Percentiles rank a stretch among this genome's conserved stretches.
Evolutionary conservation across 2,329 filamentous ascomycete genomes (phyloP).

Genomic region (Byssochlamys sp.): DNA sequence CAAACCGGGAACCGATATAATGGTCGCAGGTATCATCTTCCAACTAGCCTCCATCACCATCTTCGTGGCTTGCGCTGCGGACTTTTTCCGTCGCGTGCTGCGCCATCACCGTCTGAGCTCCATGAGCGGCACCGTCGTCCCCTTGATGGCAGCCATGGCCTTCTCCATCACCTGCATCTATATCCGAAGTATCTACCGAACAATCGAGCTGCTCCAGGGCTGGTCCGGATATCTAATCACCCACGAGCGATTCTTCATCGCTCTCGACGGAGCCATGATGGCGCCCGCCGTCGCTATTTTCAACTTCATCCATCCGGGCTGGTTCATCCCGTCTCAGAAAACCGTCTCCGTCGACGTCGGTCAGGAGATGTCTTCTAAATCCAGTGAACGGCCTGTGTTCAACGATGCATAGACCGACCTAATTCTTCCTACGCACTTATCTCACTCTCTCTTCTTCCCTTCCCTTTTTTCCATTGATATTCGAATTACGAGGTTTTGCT

Average conservation of each 20-base stretch:
- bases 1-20: conserved; percentile 39
- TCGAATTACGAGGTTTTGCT: not conserved
- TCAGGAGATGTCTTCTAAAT: conserved; percentile 3
- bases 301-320: conserved; percentile 37
- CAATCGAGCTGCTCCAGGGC: conserved; percentile 42
- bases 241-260: conserved; percentile 42
- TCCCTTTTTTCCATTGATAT: not conserved
- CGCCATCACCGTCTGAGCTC: conserved; percentile 15
- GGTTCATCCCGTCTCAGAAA: conserved; percentile 22
- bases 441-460: no score
- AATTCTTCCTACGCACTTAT: no score
- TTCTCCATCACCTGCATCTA: conserved; percentile 39
- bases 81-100: conserved; percentile 37
- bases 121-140: conserved; percentile 18
- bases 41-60: conserved; percentile 48
- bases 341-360: conserved; percentile 5
- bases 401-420: not conserved
- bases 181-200: conserved; percentile 42
- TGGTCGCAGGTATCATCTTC: conserved; percentile 48
- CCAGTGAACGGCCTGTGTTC: not conserved
- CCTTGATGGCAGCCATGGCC: conserved; percentile 30
- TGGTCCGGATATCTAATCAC: conserved; percentile 44
- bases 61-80: conserved; percentile 41
- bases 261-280: conserved; percentile 43
- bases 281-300: conserved; percentile 38